Base-by-base conservation (phyloP, 768 basidiomycete species). In the Boletus eberwhitei region DNA sequence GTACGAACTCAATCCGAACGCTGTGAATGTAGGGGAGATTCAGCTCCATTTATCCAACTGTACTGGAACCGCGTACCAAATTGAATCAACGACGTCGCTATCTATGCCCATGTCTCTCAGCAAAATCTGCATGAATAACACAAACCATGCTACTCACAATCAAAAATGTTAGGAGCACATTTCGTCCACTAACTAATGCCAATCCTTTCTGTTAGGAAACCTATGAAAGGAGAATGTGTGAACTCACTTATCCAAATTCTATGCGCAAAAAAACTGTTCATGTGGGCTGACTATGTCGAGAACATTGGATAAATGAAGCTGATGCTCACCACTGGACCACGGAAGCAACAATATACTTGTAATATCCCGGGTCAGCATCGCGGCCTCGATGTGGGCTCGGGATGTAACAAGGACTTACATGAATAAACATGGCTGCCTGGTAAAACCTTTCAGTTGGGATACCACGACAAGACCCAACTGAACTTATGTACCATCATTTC, bases 191-290 rank as follows among this genome's bases (percentile, higher is more conserved):
- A 13, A 59, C 59, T 59, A 11, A 14, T 12, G 24, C 26, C 16
- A 32, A 12, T 2, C 17, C 4, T 2, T 8, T 32, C 24, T 9
- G 19, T 41, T 17, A 14, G 44, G 8, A 21, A 17, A 34, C 2
- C 13, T 5, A 13, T 1, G 2, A n/a, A n/a, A 37, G 16, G 5
- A 35, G n/a, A 9, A 11, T 8, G 1, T 16, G 8, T 2, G 8
- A 12, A 36, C 50, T 37, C 32, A 59, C 59, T 59, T 51, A 59
- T 59, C 57, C 57, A 59, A 9, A 59, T 19, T 32, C 58, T 40
- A 13, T 59, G 58, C 8, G 52, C 51, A n/a, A 50, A 59, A 26
- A 59, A 59, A 5, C 57, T 59, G 2, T 19, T 14, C 11, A 24
- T 14, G 19, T 42, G 9, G 50, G 17, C 1, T 24, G 21, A 2